Evolutionary conservation across 2,329 filamentous ascomycete species (phyloP).

Genomic region (Trichoderma endophyticum): DNA sequence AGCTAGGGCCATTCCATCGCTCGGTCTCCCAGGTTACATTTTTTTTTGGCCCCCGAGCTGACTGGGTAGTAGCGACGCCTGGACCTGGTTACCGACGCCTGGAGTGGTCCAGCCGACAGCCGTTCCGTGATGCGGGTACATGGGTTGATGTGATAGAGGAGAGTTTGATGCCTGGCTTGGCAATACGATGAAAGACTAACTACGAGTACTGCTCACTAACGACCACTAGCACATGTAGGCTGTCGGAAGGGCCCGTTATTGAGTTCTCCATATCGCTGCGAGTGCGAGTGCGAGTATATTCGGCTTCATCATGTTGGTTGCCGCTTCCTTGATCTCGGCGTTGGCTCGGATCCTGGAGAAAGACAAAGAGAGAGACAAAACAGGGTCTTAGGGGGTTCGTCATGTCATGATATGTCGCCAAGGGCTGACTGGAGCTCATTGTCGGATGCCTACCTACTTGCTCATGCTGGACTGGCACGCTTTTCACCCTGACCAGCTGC

Average conservation of each 20-base stretch:
- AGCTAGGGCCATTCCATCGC: not conserved
- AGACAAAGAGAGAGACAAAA: not conserved
- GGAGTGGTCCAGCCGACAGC: slow-evolving; percentile 6
- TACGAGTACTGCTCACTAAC: not conserved
- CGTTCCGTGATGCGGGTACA: not conserved
- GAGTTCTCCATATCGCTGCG: not conserved
- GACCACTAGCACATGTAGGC: not conserved
- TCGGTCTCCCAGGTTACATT: not conserved
- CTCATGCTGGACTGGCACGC: not conserved
- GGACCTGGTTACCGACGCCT: not conserved
- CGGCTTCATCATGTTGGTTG: not conserved
- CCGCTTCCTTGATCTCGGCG: not conserved
- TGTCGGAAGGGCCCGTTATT: not conserved
- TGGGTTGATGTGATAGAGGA: not conserved
- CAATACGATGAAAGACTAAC: not conserved
- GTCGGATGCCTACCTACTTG: not conserved
- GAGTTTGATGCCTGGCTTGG: not conserved
- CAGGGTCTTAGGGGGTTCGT: not conserved
- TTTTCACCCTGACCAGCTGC: not conserved
- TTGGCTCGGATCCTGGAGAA: not conserved
- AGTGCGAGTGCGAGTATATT: not conserved
- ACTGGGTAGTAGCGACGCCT: not conserved
- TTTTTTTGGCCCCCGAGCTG: slow-evolving; percentile 14
- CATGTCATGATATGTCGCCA: not conserved
- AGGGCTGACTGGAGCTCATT: not conserved